Conservation (phyloP, 2,329 filamentous ascomycete species). For the Ceratocystis cacaofunesta region DNA sequence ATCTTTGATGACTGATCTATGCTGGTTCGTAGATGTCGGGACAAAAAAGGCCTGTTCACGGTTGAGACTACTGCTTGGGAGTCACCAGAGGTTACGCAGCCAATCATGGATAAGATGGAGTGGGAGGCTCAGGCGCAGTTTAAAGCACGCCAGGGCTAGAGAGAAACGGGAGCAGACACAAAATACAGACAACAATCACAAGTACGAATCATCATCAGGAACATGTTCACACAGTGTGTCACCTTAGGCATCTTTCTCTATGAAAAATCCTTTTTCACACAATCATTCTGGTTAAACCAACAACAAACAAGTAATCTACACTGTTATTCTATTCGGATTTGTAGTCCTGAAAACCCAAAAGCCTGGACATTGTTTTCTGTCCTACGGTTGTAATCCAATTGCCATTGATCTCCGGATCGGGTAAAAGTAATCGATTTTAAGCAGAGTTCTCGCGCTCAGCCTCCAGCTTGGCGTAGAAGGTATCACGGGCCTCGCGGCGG, state of each 20-base stretch:
- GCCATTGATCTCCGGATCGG: background rate
- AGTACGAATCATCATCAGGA: background rate
- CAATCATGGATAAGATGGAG: conserved; percentile 15
- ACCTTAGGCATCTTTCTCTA: background rate
- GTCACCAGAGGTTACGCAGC: conserved; percentile 19
- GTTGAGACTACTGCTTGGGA: conserved; percentile 54
- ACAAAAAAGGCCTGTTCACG: conserved; percentile 41
- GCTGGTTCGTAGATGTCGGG: conserved; percentile 35
- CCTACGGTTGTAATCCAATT: background rate
- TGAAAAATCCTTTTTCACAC: background rate
- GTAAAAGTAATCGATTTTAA: conserved; percentile 10
- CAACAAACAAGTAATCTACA: background rate
- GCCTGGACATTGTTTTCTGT: background rate
- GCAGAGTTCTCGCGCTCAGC: conserved; percentile 33
- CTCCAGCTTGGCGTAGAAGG: conserved; percentile 44
- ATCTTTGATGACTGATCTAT: background rate
- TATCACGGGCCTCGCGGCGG: conserved; percentile 42
- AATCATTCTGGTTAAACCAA: background rate
- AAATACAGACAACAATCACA: background rate
- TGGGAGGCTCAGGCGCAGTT: conserved; percentile 12
- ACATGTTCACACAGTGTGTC: background rate
- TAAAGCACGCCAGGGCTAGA: conserved; percentile 1
- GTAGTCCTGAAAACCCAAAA: background rate
- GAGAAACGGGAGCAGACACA: background rate
- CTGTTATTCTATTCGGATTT: background rate